These are phyloP conservation scores for Pythium sukuiense DNA, from an alignment of 352 stramenopile species.

Conservation along the genomic window DNA sequence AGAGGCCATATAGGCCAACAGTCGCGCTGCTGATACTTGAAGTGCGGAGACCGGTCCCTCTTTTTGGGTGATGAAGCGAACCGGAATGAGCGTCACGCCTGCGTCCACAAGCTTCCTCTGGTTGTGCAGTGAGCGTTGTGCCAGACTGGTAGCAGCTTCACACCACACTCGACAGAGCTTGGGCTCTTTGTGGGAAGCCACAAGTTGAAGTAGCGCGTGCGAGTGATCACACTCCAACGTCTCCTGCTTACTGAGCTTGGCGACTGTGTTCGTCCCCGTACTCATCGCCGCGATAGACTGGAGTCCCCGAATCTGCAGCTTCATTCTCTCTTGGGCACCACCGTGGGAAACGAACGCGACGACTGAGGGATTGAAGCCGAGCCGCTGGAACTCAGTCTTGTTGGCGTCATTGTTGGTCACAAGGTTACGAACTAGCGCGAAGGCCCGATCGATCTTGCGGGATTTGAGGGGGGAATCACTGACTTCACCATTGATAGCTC, in stretches of 20 bases:
- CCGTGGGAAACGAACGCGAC: constrained; percentile 22
- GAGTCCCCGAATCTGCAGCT: constrained; percentile 51
- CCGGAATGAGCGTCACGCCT: constrained; percentile 36
- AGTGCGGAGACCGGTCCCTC: constrained; percentile 22
- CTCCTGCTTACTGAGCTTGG: constrained; percentile 57
- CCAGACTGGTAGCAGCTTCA: constrained; percentile 43
- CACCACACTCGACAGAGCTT: constrained; percentile 48
- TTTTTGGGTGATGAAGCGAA: constrained; percentile 30
- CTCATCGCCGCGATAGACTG: constrained; percentile 55
- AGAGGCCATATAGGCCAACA: constrained; percentile 51
- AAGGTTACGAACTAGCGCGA: constrained; percentile 50
- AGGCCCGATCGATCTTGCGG: constrained; percentile 34
- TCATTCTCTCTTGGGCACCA: not conserved
- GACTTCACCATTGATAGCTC: constrained; percentile 32
- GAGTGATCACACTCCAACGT: constrained; percentile 56
- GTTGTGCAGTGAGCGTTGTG: constrained; percentile 44
- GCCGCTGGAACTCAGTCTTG: constrained; percentile 46
- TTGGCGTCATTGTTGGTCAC: constrained; percentile 49
- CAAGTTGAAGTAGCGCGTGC: constrained; percentile 35
- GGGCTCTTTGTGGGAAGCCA: constrained; percentile 23
- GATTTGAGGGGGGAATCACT: not conserved
- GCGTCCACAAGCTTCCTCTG: constrained; percentile 37
- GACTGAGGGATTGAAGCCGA: constrained; percentile 41
- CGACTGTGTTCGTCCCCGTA: constrained; percentile 26
- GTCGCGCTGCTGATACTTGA: constrained; percentile 33